phyloP scores from a whole-genome alignment of 2,329 filamentous ascomycete species.

The Pseudohalonectria lignicola region DNA sequence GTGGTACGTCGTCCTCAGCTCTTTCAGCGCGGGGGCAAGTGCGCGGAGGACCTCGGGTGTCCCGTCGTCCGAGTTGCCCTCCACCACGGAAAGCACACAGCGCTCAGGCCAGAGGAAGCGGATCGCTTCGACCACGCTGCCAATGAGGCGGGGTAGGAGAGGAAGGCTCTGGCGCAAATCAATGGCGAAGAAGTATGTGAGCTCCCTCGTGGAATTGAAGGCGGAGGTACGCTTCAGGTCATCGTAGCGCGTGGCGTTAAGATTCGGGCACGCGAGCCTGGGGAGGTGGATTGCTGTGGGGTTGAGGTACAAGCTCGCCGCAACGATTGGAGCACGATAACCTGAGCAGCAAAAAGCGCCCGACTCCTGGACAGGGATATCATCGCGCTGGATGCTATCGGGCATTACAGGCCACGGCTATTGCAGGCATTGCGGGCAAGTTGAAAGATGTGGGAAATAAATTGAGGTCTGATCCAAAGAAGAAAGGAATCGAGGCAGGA shows the following conservation, averaged over 20 bases:
- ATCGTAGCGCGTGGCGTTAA: neutral
- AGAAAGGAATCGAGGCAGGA: too few species aligned
- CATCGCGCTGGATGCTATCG: too few species aligned
- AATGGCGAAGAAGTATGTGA: slow-evolving; percentile 39
- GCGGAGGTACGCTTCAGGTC: neutral
- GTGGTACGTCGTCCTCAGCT: slow-evolving; percentile 26
- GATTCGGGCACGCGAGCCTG: neutral
- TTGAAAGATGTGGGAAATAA: too few species aligned
- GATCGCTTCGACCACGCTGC: slow-evolving; percentile 37
- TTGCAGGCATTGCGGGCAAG: too few species aligned
- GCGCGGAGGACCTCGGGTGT: slow-evolving; percentile 36
- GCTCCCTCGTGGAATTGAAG: neutral
- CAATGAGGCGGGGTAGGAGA: slow-evolving; percentile 38
- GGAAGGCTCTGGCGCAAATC: slow-evolving; percentile 28
- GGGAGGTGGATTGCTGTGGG: neutral
- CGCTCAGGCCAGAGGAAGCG: slow-evolving; percentile 35
- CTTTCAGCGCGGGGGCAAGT: slow-evolving; percentile 26
- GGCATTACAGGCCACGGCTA: too few species aligned
- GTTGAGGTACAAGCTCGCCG: too few species aligned
- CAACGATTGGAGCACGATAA: too few species aligned
- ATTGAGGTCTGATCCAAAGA: too few species aligned
- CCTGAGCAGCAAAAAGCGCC: too few species aligned
- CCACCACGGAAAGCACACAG: slow-evolving; percentile 43
- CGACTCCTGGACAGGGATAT: too few species aligned
- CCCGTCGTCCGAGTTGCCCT: slow-evolving; percentile 43